Conservation (phyloP, 148 eudicot species). For the Fagopyrum tataricum region DNA sequence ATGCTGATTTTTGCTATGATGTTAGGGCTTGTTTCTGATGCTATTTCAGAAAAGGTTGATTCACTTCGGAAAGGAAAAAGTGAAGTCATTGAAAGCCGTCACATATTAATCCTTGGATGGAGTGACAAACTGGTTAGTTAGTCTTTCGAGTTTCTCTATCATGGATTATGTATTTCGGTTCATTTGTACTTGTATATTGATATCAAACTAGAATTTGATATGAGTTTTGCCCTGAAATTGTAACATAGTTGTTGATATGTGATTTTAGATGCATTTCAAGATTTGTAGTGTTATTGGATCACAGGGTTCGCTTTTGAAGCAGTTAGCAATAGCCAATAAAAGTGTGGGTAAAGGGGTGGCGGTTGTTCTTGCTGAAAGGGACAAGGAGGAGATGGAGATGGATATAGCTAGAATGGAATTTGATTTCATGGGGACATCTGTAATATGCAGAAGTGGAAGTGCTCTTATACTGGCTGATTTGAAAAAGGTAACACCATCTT, state of each 20-base stretch:
- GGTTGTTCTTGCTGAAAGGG: conserved; percentile 94
- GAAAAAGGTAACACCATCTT: conserved; percentile 48
- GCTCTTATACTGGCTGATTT: conserved; percentile 95
- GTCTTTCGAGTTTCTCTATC: not conserved
- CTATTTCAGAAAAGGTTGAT: conserved; percentile 91
- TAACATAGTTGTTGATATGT: not conserved
- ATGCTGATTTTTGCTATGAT: conserved; percentile 98
- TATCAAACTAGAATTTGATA: not conserved
- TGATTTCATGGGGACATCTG: conserved; percentile 89
- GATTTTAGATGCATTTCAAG: too few relatives aligned
- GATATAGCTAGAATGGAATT: conserved; percentile 86
- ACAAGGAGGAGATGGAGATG: conserved; percentile 96
- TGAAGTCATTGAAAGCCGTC: conserved; percentile 89
- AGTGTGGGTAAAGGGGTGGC: conserved; percentile 89
- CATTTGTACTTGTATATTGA: not conserved
- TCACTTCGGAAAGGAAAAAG: conserved; percentile 93
- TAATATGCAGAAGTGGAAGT: conserved; percentile 95
- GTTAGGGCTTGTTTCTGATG: conserved; percentile 96
- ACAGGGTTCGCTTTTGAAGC: conserved; percentile 94
- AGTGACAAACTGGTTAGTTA: conserved; percentile 83
- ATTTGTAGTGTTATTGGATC: conserved; percentile 2
- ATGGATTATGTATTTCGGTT: not conserved
- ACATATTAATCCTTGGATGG: conserved; percentile 89
- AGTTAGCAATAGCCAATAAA: conserved; percentile 87
- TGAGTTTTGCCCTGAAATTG: not conserved